These are phyloP conservation scores for Blastomyces parvus DNA, from an alignment of 2,329 filamentous ascomycete species.

Conservation along the genomic window DNA sequence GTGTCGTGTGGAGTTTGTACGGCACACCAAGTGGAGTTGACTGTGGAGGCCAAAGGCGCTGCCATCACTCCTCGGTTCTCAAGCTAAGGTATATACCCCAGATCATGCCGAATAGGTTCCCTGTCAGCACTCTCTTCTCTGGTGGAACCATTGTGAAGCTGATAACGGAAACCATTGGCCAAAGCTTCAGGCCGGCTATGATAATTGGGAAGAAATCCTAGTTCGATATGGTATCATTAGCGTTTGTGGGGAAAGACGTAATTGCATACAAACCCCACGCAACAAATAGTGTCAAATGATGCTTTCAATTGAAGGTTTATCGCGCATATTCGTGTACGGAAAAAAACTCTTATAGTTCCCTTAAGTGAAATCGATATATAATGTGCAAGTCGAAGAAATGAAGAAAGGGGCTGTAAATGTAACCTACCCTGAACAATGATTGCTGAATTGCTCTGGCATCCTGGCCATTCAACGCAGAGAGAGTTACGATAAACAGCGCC, in stretches of 20 bases:
- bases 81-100: constrained; percentile 35
- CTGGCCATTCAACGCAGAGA: constrained; percentile 40
- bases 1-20: not conserved
- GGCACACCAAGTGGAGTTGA: not conserved
- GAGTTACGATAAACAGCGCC: constrained; percentile 46
- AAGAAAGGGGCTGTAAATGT: constrained; percentile 12
- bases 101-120: constrained; percentile 29
- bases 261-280: not conserved
- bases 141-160: constrained; percentile 32
- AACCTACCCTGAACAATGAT: constrained; percentile 29
- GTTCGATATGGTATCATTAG: not conserved
- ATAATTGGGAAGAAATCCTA: constrained; percentile 32
- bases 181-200: constrained; percentile 32
- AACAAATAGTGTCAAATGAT: not conserved
- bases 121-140: constrained; percentile 28
- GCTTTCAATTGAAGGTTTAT: not conserved
- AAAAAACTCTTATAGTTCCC: not conserved
- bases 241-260: not conserved
- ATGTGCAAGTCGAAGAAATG: not conserved
- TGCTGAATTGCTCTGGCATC: constrained; percentile 24
- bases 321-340: not conserved
- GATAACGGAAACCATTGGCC: constrained; percentile 33
- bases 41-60: not conserved
- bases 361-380: not conserved
- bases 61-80: constrained; percentile 15